These are phyloP conservation scores for Mycosphaerelloides madeirae DNA, from an alignment of 2,329 filamentous ascomycete species.

Conservation along the genomic window DNA sequence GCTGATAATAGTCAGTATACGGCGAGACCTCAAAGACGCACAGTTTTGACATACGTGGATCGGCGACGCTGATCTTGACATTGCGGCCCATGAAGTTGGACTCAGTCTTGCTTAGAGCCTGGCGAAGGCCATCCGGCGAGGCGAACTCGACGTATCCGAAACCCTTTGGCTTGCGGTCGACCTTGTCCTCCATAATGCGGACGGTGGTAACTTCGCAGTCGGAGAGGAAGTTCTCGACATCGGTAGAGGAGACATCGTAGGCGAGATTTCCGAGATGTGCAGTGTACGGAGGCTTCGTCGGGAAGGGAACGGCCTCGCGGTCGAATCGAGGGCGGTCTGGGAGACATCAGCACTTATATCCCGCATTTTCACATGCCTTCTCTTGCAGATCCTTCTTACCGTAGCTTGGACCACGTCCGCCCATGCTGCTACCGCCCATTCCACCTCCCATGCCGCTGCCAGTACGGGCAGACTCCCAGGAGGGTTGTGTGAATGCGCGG, in stretches of 20 bases:
- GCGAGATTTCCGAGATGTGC: slow-evolving; percentile 95
- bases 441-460: slow-evolving; percentile 18
- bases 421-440: slow-evolving; percentile 20
- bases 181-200: slow-evolving; percentile 92
- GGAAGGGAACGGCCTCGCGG: slow-evolving; percentile 78
- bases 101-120: slow-evolving; percentile 79
- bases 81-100: slow-evolving; percentile 79
- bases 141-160: slow-evolving; percentile 97
- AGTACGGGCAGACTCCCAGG: slow-evolving; percentile 26
- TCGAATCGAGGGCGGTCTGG: slow-evolving; percentile 34
- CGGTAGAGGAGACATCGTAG: slow-evolving; percentile 81
- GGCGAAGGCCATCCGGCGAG: slow-evolving; percentile 81
- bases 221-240: slow-evolving; percentile 79
- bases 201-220: slow-evolving; percentile 84
- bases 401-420: slow-evolving; percentile 29
- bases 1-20: slow-evolving; percentile 14
- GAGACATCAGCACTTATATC: slow-evolving; percentile 17
- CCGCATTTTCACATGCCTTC: slow-evolving; percentile 1
- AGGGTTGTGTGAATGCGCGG: slow-evolving; percentile 42
- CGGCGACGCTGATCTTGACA: slow-evolving; percentile 91
- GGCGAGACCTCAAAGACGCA: neutral
- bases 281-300: slow-evolving; percentile 88
- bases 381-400: slow-evolving; percentile 19
- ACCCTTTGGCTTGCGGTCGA: slow-evolving; percentile 90
- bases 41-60: slow-evolving; percentile 72